Base-by-base conservation (phyloP, 257 asterid genomes). In the Forsythia viridissima region DNA sequence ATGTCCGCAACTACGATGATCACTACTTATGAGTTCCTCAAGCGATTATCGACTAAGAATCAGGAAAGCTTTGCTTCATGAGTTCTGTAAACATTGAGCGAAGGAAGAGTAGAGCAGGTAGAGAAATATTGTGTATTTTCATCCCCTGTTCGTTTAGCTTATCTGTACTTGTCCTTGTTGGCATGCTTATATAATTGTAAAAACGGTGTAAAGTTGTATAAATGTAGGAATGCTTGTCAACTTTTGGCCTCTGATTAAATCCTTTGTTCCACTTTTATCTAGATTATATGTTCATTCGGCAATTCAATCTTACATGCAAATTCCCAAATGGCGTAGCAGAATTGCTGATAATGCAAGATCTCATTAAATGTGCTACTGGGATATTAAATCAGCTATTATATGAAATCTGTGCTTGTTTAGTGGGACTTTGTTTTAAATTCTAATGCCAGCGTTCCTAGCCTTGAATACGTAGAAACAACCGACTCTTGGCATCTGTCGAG, bases 1-100 rank as follows among this genome's bases (percentile, higher is more conserved):
- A 63, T 93, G 97, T 93, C 99, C 44, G 99, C 99, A 0, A 90
- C 91, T 11, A 93, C 97, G 38, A 96, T 96, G 99, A 91, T 96
- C 87, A 96, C 98, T 10, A 96, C 97, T 9, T 96, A 96, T 18
- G 99, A 96, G 96, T 96, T 96, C 63, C 92, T 96, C 76, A 96
- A 96, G 85, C 76, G 97, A 80, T 81, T 96, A 34, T 96, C 99
- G 0, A 78, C 99, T 20, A 96, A 96, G 88, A 89, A 80, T 83
- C 95, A 86, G 68, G 93, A 92, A 70, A 65, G 76, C 77, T 85
- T 79, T 82, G 85, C 82, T 77, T 83, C 83, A 69, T 83, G 78
- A 84, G 76, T 40, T 85, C 48, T 48, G 72, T 75, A 55, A n/a
- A 40, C 71, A 76, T 80, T 42, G 82, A 69, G 71, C 57, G 37